A percentile compares a stretch with the other conserved stretches of the same genome.
phyloP scores from a whole-genome alignment of 192 early-diverging fungal species.

The Podochytrium sp. region DNA sequence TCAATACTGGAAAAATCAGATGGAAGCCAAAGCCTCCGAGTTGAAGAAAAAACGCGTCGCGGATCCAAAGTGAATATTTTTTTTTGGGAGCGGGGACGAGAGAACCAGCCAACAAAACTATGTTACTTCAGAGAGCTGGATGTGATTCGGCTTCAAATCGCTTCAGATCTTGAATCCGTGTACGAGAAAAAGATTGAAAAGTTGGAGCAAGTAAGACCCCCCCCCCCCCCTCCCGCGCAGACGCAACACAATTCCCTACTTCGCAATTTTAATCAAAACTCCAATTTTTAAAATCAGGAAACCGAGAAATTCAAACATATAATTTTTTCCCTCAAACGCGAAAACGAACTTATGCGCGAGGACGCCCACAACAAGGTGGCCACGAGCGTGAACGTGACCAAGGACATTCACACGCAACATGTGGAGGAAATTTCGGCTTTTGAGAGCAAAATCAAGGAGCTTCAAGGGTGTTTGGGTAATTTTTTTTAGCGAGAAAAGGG shows the following conservation, averaged over 20 bases:
- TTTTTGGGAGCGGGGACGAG: neutral
- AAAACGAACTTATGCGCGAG: conserved; percentile 28
- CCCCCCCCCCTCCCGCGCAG: too few relatives aligned
- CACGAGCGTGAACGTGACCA: conserved; percentile 14
- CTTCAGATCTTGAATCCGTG: conserved; percentile 9
- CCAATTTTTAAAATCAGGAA: neutral
- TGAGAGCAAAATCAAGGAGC: conserved; percentile 25
- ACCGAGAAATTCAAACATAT: conserved; percentile 20
- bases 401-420: conserved; percentile 14
- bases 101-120: neutral
- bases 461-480: conserved; percentile 26
- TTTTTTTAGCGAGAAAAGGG: too few relatives aligned
- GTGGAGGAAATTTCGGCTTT: conserved; percentile 28
- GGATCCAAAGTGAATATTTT: conserved; percentile 23
- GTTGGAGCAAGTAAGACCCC: conserved; percentile 4
- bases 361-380: conserved; percentile 20
- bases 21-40: neutral
- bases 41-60: conserved; percentile 12
- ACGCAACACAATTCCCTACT: too few relatives aligned
- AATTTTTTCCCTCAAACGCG: conserved; percentile 5
- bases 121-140: conserved; percentile 31
- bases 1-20: conserved; percentile 27
- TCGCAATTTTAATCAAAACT: neutral
- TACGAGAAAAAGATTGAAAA: conserved; percentile 25
- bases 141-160: conserved; percentile 1